These are phyloP conservation scores for Leccinum olivaceopallidum DNA, from an alignment of 768 basidiomycete genomes.

Conservation along the genomic window DNA sequence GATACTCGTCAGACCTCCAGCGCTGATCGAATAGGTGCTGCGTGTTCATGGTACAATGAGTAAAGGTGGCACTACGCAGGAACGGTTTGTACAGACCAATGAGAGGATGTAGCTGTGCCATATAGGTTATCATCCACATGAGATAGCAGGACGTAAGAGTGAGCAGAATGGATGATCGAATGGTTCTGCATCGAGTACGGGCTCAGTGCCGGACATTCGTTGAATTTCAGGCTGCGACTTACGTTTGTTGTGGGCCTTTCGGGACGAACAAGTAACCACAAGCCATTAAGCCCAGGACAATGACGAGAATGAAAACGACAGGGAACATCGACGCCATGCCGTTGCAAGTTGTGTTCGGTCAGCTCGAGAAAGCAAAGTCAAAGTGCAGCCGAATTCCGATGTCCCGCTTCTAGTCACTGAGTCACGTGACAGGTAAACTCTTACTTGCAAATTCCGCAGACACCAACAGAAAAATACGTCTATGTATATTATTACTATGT, in stretches of 20 bases:
- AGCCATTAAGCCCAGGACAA: slow-evolving; percentile 65
- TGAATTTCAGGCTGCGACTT: slow-evolving; percentile 32
- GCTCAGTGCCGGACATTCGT: slow-evolving; percentile 1
- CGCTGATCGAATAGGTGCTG: slow-evolving; percentile 22
- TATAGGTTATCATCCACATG: slow-evolving; percentile 97
- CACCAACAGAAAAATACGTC: background rate
- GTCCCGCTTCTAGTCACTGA: background rate
- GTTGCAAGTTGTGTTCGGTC: slow-evolving; percentile 2
- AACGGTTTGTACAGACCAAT: slow-evolving; percentile 57
- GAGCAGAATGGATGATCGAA: slow-evolving; percentile 79
- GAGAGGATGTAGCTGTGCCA: slow-evolving; percentile 91
- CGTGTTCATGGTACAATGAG: slow-evolving; percentile 1
- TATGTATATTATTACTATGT: slow-evolving; percentile 5
- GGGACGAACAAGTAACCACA: slow-evolving; percentile 68
- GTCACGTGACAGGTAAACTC: background rate
- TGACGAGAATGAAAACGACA: slow-evolving; percentile 63
- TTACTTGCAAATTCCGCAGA: background rate
- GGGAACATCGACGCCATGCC: slow-evolving; percentile 72
- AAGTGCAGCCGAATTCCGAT: background rate
- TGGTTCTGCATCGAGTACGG: slow-evolving; percentile 51
- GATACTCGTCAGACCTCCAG: slow-evolving; percentile 18
- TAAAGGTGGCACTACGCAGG: background rate
- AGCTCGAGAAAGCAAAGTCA: background rate
- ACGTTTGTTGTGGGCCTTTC: slow-evolving; percentile 92
- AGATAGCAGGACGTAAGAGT: slow-evolving; percentile 84